phyloP scores from a whole-genome alignment of 306 rosid genomes.

The Neltuma alba region DNA sequence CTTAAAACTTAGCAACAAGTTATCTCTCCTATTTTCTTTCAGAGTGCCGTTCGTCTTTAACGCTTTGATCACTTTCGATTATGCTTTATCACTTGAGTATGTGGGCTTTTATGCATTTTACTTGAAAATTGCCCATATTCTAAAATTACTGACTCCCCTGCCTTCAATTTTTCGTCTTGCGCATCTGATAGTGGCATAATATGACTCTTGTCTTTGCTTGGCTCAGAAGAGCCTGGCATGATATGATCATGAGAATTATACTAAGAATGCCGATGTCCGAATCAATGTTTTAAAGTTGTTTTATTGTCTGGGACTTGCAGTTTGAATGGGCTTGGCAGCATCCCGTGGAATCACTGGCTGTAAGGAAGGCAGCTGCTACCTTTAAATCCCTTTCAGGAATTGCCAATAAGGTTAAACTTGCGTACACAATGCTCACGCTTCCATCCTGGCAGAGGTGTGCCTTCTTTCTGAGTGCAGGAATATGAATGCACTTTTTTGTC shows the following conservation, averaged over 20 bases:
- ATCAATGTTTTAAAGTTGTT: neutral
- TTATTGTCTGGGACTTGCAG: slow-evolving; percentile 54
- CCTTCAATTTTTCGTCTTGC: neutral
- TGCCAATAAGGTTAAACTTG: slow-evolving; percentile 86
- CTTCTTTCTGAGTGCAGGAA: slow-evolving; percentile 22
- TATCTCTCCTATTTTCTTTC: neutral
- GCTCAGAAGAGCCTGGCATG: slow-evolving; percentile 10
- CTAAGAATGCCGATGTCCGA: neutral
- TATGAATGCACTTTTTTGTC: neutral
- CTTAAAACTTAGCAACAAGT: slow-evolving; percentile 4
- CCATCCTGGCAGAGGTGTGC: slow-evolving; percentile 82
- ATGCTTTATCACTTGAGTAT: neutral
- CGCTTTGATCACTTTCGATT: slow-evolving; percentile 11
- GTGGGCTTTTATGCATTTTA: slow-evolving; percentile 11
- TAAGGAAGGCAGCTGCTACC: slow-evolving; percentile 78
- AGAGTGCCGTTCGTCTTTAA: neutral
- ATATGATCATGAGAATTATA: neutral
- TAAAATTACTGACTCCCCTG: neutral
- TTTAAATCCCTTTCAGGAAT: slow-evolving; percentile 90
- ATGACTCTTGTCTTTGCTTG: neutral
- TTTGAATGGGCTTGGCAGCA: slow-evolving; percentile 99
- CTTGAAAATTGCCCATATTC: slow-evolving; percentile 25
- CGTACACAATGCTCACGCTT: slow-evolving; percentile 92
- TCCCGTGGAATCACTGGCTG: slow-evolving; percentile 86
- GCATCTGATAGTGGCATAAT: neutral